Evolutionary conservation across 768 basidiomycete species (phyloP), one percentile per base, ranked within the genome.

Genomic region (Tulasnella sp.): DNA sequence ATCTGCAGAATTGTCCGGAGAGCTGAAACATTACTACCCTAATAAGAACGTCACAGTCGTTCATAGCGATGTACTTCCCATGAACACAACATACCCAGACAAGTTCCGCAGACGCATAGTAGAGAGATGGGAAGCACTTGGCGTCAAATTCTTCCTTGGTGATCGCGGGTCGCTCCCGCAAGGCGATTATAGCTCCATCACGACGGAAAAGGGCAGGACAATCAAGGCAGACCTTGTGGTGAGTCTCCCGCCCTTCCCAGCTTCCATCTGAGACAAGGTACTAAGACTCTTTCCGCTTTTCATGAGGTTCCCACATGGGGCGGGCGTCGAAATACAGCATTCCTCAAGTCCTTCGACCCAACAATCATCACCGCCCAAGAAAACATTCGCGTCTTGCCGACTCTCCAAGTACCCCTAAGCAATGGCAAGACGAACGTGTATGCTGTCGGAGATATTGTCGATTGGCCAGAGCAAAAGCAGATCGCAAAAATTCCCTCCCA

Each of bases 371-470:
- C 52, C 52, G 24, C 52, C n/a, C 24, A 52, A n/a, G 52, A 24
- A 24, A 78, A 40, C 40, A 52, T 78, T 10, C 71, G 52, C 27
- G 77, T 78, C 40, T 27, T 78, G 38, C 71, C 77, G 16, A 78
- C 77, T 9, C 48, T 71, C 19, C 77, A 40, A n/a, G 58, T 78
- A 24, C 78, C 80, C 38, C 39, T 79, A 24, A 21, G 40, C n/a
- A 79, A 79, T 18, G 82, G 82, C 39, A 75, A 79, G 71, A 38
- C 48, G 4, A 82, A 79, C 74, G 79, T 83, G 21, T 83, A 75
- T 68, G 82, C 80, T 31, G 62, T 80, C 21, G 82, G 82, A 3
- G 82, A 83, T 56, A 52, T 83, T 48, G 81, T 82, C 27, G 80
- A 81, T 40, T 81, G 81, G 46, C 36, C 40, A 16, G 82, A 82